phyloP scores from a whole-genome alignment of 305 asterid species.

The Fraxinus floribunda region DNA sequence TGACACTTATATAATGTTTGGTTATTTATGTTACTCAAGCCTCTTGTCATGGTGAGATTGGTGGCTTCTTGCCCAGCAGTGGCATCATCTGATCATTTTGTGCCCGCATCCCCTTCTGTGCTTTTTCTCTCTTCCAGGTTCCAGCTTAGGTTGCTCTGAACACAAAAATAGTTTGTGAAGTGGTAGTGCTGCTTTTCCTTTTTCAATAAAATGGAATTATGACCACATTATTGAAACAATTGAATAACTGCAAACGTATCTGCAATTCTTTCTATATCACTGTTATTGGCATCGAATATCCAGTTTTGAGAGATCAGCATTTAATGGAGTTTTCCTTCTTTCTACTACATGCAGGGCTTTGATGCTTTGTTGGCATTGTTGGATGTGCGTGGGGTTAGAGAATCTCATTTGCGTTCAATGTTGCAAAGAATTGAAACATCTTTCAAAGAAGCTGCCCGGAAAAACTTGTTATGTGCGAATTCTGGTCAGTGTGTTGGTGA shows the following conservation, averaged over 20 bases:
- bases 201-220: not conserved
- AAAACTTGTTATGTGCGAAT: conserved; percentile 22
- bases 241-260: conserved; percentile 1
- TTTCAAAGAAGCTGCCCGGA: conserved; percentile 55
- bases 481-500: conserved; percentile 21
- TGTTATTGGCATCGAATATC: not conserved
- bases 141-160: not conserved
- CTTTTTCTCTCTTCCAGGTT: not conserved
- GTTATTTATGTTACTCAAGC: conserved; percentile 1
- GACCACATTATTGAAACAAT: not conserved
- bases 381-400: conserved; percentile 89
- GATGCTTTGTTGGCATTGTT: conserved; percentile 70
- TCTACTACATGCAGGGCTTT: conserved; percentile 54
- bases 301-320: not conserved
- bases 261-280: not conserved
- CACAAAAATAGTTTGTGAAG: not conserved
- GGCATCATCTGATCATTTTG: conserved; percentile 7
- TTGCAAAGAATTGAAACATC: conserved; percentile 66
- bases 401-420: conserved; percentile 75
- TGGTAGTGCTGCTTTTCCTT: not conserved
- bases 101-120: not conserved
- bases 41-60: not conserved
- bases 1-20: not conserved
- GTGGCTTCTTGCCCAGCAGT: conserved; percentile 6
- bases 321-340: conserved; percentile 5